Evolutionary conservation across 306 rosid genomes (phyloP), one percentile per base, ranked within the genome.

Genomic region (Gastrolobium bilobum): DNA sequence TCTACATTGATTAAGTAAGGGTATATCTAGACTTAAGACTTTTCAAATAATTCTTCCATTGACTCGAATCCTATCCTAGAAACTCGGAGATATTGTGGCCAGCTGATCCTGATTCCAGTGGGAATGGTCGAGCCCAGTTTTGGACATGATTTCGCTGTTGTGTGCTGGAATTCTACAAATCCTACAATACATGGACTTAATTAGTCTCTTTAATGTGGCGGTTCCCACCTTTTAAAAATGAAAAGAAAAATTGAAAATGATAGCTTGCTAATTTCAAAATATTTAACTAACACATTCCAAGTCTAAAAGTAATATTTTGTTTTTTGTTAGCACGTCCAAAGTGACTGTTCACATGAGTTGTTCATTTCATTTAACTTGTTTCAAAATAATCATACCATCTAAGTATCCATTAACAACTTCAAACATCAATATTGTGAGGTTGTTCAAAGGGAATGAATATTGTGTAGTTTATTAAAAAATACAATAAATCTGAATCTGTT

Each of bases 151-250:
- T 81, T 68, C 73, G 84, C 1, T 56, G 57, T 68, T 67, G 30
- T 67, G 48, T 58, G 81, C 75, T 57, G 77, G 59, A 82, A 75
- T 76, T 82, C 85, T 82, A 82, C 78, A 68, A 60, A 33, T 34
- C 31, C 37, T 4, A 37, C 61, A 6, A 31, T 61, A 40, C 72
- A 53, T 81, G 65, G 58, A 57, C 65, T 54, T 52, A 5, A 64
- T 62, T 11, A 7, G 72, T 62, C 70, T 47, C 68, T 57, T 31
- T 46, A 30, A 48, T 47, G 44, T 7, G 66, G 42, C 47, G 58
- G 68, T 57, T 82, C 68, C 74, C 44, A 76, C 53, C 82, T 39
- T 58, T 43, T 76, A 6, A 76, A 82, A 82, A 15, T 63, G 35
- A 39, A 40, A 75, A 48, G 31, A 10, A 38, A 65, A 56, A 29